Base-by-base conservation (phyloP, 2,329 filamentous ascomycete species). In the Chaetomium globosum region DNA sequence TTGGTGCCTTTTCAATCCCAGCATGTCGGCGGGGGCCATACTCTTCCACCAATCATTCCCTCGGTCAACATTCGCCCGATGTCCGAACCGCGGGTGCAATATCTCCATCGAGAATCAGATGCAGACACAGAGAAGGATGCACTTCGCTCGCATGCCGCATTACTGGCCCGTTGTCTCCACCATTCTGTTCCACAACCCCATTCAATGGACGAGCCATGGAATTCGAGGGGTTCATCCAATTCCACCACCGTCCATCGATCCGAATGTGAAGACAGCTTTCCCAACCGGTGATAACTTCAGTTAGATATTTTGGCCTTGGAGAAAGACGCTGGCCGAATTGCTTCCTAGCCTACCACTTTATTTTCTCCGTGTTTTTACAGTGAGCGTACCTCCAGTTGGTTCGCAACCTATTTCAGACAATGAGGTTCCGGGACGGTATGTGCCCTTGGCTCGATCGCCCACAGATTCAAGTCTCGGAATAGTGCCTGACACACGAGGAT, bases 381-480 rank as follows among this genome's bases (percentile, higher is more conserved):
- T 13, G 36, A 13, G 36, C 12, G 36, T 43, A 43, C 13, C 39
- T 43, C 26, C 26, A 26, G 26, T 26, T n/a, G 16, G 39, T 16
- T 43, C 39, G 16, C 39, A 43, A 6, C n/a, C n/a, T n/a, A 43
- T n/a, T n/a, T n/a, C 3, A 19, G 6, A 60, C 23, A 33, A 87
- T 87, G 85, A 86, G 85, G 77, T 86, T 87, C 71, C 83, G 84
- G 69, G 84, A 87, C 82, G 84, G 84, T 69, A 87, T 89, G 87
- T 30, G 1, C 21, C 19, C 31, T 36, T 36, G 33, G 9, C 26
- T 26, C 26, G 26, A 26, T 26, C 26, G 26, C 26, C 26, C 2
- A 26, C 26, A 26, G 26, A 43, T n/a, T 43, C 36, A 23, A 57
- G 12, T 13, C 3, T 16, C 19, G 6, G 4, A 21, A 23, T 9